These are phyloP conservation scores for Chrysoporthe austroafricana DNA, from an alignment of 2,329 filamentous ascomycete genomes.

Conservation along the genomic window DNA sequence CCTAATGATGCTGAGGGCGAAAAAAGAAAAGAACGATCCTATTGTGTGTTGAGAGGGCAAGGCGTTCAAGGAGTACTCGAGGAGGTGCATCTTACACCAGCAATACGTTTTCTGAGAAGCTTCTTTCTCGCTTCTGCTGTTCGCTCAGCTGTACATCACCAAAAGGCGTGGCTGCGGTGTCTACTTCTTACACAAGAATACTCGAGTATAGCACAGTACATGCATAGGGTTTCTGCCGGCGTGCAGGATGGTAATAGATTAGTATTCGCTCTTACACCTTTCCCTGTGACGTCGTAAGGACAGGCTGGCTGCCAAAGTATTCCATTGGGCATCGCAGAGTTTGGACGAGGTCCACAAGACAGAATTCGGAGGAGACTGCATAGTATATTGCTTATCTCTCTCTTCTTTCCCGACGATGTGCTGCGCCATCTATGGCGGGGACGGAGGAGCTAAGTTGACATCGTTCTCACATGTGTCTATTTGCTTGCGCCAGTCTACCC, in stretches of 20 bases:
- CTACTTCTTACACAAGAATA: background rate
- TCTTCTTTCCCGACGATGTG: background rate
- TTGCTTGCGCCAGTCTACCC: background rate
- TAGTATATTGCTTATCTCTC: background rate
- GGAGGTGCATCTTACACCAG: background rate
- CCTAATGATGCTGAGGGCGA: too few species aligned
- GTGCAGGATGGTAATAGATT: background rate
- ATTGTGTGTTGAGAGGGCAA: background rate
- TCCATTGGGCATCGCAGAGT: background rate
- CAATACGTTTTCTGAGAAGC: background rate
- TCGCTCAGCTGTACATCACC: background rate
- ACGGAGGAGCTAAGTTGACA: background rate
- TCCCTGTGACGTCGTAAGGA: background rate
- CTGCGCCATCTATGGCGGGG: too few species aligned
- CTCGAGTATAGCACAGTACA: background rate
- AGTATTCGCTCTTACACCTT: background rate
- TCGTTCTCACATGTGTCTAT: background rate
- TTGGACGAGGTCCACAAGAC: background rate
- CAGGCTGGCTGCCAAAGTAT: background rate
- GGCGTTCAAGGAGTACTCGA: background rate
- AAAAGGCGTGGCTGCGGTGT: background rate
- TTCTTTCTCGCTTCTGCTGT: background rate
- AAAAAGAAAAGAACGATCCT: background rate
- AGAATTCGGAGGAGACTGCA: too few species aligned
- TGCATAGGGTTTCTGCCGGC: background rate